Evolutionary conservation across 768 basidiomycete genomes (phyloP).

Genomic region (Amanita inopinata): DNA sequence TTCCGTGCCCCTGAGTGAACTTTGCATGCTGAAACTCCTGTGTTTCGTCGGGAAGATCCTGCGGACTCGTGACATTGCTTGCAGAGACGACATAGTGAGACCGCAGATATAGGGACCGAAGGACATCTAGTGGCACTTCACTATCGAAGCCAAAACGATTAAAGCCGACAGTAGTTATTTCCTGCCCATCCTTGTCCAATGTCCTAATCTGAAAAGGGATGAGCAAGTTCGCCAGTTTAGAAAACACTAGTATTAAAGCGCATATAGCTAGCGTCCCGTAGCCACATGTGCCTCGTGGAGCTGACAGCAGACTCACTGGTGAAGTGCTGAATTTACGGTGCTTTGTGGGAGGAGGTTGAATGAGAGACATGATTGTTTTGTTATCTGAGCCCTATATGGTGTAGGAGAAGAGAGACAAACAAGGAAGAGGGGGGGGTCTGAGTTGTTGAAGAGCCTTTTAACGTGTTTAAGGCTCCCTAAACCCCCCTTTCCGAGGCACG

Average conservation of each 20-base stretch:
- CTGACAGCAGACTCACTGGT: not conserved
- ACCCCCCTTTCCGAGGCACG: not conserved
- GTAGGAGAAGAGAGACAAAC: not conserved
- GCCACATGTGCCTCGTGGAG: not conserved
- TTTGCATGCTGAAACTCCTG: conserved; percentile 40
- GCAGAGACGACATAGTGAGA: conserved; percentile 59
- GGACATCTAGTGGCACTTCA: conserved; percentile 66
- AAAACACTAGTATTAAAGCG: too few relatives aligned
- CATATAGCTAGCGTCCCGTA: not conserved
- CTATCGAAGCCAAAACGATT: conserved; percentile 87
- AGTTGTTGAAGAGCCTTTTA: not conserved
- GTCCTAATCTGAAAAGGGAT: conserved; percentile 59
- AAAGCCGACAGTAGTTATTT: conserved; percentile 75
- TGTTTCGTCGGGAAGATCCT: conserved; percentile 28
- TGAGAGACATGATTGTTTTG: not conserved
- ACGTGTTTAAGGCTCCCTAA: not conserved
- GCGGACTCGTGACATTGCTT: conserved; percentile 20
- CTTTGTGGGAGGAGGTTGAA: not conserved
- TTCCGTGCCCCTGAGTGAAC: conserved; percentile 37
- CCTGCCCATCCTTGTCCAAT: conserved; percentile 64
- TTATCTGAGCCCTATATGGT: too few relatives aligned
- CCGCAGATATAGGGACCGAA: conserved; percentile 84
- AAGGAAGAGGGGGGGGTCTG: not conserved
- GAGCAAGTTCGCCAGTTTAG: too few relatives aligned
- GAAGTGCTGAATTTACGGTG: not conserved